phyloP scores from a whole-genome alignment of 148 eudicot genomes.

The Vaccinium macrocarpon region DNA sequence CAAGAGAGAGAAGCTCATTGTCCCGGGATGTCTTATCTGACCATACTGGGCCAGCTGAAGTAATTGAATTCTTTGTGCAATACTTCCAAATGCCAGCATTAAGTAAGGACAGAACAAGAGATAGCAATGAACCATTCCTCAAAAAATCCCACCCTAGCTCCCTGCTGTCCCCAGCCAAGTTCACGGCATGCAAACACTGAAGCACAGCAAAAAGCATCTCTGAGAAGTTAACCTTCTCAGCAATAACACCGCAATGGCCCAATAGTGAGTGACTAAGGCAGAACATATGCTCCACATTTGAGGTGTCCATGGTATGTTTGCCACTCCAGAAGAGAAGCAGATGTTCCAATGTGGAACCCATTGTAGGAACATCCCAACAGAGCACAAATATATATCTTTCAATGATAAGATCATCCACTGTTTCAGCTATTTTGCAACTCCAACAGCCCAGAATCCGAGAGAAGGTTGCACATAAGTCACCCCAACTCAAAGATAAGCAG shows the following conservation, averaged over 20 bases:
- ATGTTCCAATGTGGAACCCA: slow-evolving; percentile 36
- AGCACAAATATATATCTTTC: slow-evolving; percentile 87
- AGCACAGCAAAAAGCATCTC: slow-evolving; percentile 46
- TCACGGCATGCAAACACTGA: slow-evolving; percentile 43
- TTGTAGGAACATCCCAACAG: slow-evolving; percentile 82
- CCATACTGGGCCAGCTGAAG: slow-evolving; percentile 28
- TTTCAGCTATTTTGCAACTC: slow-evolving; percentile 65
- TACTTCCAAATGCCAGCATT: slow-evolving; percentile 45
- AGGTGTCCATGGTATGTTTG: slow-evolving; percentile 35
- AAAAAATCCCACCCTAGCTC: slow-evolving; percentile 71
- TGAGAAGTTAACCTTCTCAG: slow-evolving; percentile 34
- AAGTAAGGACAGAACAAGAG: slow-evolving; percentile 64
- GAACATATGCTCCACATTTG: slow-evolving; percentile 54
- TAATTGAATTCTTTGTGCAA: slow-evolving; percentile 37
- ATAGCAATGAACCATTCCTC: slow-evolving; percentile 76
- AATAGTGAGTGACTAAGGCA: slow-evolving; percentile 55
- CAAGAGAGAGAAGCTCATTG: slow-evolving; percentile 46
- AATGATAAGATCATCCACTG: slow-evolving; percentile 68
- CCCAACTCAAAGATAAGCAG: slow-evolving; percentile 42
- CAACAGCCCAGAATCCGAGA: slow-evolving; percentile 60
- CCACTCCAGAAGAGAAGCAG: slow-evolving; percentile 31
- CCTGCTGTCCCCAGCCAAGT: slow-evolving; percentile 36
- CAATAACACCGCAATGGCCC: slow-evolving; percentile 30
- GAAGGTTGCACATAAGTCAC: slow-evolving; percentile 54
- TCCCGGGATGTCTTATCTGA: slow-evolving; percentile 45